Evolutionary conservation across 257 asterid species (phyloP).

Genomic region (Fraxinus cuspidata): DNA sequence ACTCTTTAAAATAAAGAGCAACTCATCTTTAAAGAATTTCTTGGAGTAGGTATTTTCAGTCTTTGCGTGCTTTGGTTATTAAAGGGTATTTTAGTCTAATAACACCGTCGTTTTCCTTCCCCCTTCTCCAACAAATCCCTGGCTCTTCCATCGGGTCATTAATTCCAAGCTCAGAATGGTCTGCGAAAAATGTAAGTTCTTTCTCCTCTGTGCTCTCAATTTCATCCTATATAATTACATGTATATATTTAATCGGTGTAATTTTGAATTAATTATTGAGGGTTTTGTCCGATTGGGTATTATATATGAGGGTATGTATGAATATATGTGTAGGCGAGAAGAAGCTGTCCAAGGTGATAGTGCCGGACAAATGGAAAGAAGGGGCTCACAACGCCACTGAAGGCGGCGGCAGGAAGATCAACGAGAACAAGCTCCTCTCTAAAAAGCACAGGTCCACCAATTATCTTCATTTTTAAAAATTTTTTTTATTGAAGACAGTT

Average conservation of each 20-base stretch:
- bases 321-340: constrained; percentile 65
- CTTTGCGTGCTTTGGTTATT: not conserved
- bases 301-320: not conserved
- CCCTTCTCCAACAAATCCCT: not conserved
- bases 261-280: constrained; percentile 27
- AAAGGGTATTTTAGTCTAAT: not conserved
- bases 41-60: too few species aligned
- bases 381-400: constrained; percentile 89
- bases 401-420: constrained; percentile 96
- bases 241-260: not conserved
- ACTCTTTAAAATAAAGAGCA: too few species aligned
- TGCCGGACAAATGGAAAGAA: constrained; percentile 98
- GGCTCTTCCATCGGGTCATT: constrained; percentile 3
- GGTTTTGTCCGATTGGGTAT: constrained; percentile 42
- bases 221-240: not conserved
- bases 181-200: constrained; percentile 76
- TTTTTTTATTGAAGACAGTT: not conserved
- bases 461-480: not conserved
- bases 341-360: constrained; percentile 90
- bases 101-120: not conserved
- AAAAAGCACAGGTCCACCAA: constrained; percentile 66
- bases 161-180: constrained; percentile 49
- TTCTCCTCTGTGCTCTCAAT: not conserved
- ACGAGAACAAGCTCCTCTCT: constrained; percentile 97
- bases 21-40: too few species aligned